Evolutionary conservation across 2,329 filamentous ascomycete genomes (phyloP), one percentile per base, ranked within the genome.

Genomic region (Endothia cerciana): DNA sequence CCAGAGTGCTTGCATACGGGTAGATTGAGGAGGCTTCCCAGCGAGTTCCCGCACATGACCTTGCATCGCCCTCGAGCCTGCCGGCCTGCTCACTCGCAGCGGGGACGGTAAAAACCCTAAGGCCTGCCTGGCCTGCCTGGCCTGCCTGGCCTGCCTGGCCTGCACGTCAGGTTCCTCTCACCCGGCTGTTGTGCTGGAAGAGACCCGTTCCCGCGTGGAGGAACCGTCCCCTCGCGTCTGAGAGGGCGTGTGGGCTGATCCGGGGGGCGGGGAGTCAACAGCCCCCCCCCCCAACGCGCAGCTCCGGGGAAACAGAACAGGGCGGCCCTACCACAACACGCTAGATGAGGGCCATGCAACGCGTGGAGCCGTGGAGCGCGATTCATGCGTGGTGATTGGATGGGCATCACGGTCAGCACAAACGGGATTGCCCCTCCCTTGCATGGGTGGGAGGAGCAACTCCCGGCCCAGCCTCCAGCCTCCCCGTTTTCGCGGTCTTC

Each of bases 381-480:
- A 25, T 25, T 13, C 2, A 33, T 28, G 8, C 7, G 57, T 19
- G 36, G 8, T 65, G 64, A 65, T 65, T 65, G 64, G 64, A 33
- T 7, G 45, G 8, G 13, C 10, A 2, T 13, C 10, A 22, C 11
- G 43, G 64, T 30, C 43, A 49, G 33, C 51, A 63, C 49, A 65
- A 58, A 53, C n/a, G n/a, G 60, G 45, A 51, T 40, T 47, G 51
- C 28, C 64, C 47, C 51, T 60, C 60, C 59, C 55, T 62, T 65
- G 51, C 64, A 62, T 62, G 64, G 64, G 41, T 40, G 38, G 38
- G 40, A 58, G 53, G 30, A 22, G 22, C 51, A 45, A 47, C 58
- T 56, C 41, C 47, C 49, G 25, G 53, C 22, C 58, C 63, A 65
- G 63, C 63, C 63, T 43, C 63, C 43, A 22, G 43, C 19, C 43